Base-by-base conservation (phyloP, 495 filamentous ascomycete species). In the Podospora conica region DNA sequence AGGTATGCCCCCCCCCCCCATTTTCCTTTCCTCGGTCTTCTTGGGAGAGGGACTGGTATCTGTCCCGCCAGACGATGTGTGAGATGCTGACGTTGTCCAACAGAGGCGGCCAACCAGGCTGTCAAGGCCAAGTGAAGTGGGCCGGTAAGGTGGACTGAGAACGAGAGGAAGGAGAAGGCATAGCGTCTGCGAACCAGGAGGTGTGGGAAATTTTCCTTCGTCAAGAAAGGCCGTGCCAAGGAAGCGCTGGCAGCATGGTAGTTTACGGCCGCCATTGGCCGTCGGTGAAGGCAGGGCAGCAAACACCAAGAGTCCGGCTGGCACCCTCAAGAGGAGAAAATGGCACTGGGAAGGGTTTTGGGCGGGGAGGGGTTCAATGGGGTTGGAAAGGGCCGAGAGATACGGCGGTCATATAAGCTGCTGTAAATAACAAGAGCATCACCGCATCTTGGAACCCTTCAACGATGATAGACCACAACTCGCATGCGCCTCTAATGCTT, bases 1-100 rank as follows among this genome's bases (percentile, higher is more conserved):
- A 87, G 95, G 93, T 96, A 71, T 69, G 86, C 81, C 10, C 12
- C 23, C 6, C 2, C 53, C 15, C 55, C 25, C 15, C 20, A 18
- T 33, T 12, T 7, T 9, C 18, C 31, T 22, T 29, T n/a, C 11
- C 9, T 27, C 6, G 8, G 7, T 22, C n/a, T 23, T 28, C 24
- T 10, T 11, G 23, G 6, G 55, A 25, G 15, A 12, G 55, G 33
- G 6, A 18, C 15, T 2, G 18, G 33, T 15, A n/a, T 48, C 29
- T 11, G 29, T 11, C 1, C 12, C 10, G 15, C 3, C 33, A 48
- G 18, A n/a, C 15, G 1, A n/a, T 31, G 29, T 31, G 29, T 20
- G 28, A 15, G n/a, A 28, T 20, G 61, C 40, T 63, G 48, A 33
- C 9, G 12, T 3, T 20, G 18, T 31, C 1, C 5, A n/a, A 66